These are phyloP conservation scores for Colletotrichum horii DNA, from an alignment of 2,329 filamentous ascomycete species.

Conservation along the genomic window DNA sequence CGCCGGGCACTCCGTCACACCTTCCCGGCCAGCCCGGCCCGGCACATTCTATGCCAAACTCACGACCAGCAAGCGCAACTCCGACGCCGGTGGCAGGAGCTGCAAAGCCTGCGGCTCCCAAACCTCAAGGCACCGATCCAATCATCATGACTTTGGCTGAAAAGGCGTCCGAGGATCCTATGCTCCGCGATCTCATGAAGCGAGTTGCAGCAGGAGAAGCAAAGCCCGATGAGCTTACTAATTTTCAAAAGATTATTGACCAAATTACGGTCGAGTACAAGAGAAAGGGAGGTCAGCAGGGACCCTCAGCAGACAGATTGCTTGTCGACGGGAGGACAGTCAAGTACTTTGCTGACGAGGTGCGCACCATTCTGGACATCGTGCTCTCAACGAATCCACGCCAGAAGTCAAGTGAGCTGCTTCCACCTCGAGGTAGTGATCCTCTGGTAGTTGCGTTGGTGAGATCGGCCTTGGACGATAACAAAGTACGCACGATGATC, in stretches of 20 bases:
- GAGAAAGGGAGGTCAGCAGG: slow-evolving; percentile 53
- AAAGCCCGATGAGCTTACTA: slow-evolving; percentile 71
- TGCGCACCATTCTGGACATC: slow-evolving; percentile 62
- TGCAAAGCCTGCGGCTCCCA: slow-evolving; percentile 12
- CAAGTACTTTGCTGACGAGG: slow-evolving; percentile 65
- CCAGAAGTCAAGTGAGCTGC: slow-evolving; percentile 58
- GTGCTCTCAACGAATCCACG: slow-evolving; percentile 63
- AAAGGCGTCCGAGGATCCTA: slow-evolving; percentile 73
- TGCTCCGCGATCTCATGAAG: slow-evolving; percentile 81
- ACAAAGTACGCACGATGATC: slow-evolving; percentile 54
- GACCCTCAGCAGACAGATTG: slow-evolving; percentile 59
- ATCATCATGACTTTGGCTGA: slow-evolving; percentile 83
- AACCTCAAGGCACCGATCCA: slow-evolving; percentile 42
- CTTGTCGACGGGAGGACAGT: slow-evolving; percentile 61
- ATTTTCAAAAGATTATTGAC: slow-evolving; percentile 83
- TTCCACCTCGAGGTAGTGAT: slow-evolving; percentile 59
- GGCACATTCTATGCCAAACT: slow-evolving; percentile 27
- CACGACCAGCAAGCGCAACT: slow-evolving; percentile 21
- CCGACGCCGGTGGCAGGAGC: slow-evolving; percentile 10
- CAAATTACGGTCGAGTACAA: slow-evolving; percentile 71
- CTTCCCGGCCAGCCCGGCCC: slow-evolving; percentile 12
- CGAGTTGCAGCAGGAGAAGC: slow-evolving; percentile 77
- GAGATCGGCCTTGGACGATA: slow-evolving; percentile 61
- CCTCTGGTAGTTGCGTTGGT: slow-evolving; percentile 61
- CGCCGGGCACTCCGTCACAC: slow-evolving; percentile 22